phyloP scores from a whole-genome alignment of 345 rosid genomes.

The Crucihimalaya himalaica region DNA sequence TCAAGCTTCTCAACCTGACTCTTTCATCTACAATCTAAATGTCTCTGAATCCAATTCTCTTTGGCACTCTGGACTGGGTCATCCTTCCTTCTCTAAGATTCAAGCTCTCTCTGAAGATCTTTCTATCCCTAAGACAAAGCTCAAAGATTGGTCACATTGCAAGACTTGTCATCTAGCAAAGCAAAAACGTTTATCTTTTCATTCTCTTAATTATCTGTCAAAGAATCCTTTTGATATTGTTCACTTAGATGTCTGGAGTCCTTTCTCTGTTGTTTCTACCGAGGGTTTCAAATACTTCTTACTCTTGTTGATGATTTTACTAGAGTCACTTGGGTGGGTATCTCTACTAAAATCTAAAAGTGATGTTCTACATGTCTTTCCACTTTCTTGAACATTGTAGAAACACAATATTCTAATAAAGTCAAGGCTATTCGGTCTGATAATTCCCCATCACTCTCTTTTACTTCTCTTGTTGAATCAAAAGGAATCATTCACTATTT shows the following conservation, averaged over 20 bases:
- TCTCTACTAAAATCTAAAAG: neutral
- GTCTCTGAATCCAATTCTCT: neutral
- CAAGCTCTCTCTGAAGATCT: neutral
- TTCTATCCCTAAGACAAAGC: neutral
- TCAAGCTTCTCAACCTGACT: neutral
- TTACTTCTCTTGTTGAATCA: accelerated
- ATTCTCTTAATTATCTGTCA: neutral
- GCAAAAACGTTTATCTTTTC: neutral
- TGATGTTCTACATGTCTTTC: neutral
- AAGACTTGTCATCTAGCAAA: neutral
- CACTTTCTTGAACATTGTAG: too few relatives aligned
- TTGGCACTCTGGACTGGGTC: neutral
- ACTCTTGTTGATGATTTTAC: neutral
- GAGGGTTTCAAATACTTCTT: neutral
- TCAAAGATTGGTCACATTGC: neutral
- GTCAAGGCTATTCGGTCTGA: neutral
- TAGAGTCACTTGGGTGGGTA: neutral
- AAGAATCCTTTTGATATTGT: neutral
- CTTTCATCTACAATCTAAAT: neutral
- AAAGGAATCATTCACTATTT: neutral
- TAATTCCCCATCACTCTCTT: neutral
- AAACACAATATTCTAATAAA: neutral
- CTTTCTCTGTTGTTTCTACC: neutral
- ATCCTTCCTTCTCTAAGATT: neutral
- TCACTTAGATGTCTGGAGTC: neutral